Base-by-base conservation (phyloP, 1,139 yeast species). In the Debaryomycetaceae sp. region DNA sequence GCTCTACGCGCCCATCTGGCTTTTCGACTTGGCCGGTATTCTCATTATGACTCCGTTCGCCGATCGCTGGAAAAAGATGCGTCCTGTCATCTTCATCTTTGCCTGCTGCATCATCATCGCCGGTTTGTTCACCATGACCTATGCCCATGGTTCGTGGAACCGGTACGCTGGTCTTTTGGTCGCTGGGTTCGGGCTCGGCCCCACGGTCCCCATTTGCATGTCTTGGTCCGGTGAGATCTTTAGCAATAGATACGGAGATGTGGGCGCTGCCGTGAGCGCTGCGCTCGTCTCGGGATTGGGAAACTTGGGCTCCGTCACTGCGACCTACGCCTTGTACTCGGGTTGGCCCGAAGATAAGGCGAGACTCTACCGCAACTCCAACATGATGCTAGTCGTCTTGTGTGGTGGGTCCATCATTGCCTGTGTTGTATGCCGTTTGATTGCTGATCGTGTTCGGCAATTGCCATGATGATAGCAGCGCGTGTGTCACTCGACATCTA, bases 191-290 rank as follows among this genome's bases (percentile, higher is more conserved):
- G 95, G 95, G 0, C 64, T 83, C 26, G 95, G 95, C 10, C 92
- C 95, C 14, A 83, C 95, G 0, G 93, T 82, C 15, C 95, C 95
- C 20, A 82, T 80, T 28, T 70, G 80, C 47, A 83, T 83, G 95
- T 73, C 94, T 1, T 75, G 85, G 82, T 59, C 87, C 1, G 77
- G 90, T 0, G 90, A 81, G 44, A 78, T 82, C 27, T 80, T 82
- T 57, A 71, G 68, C 10, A 63, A 68, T 4, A 61, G 71, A 28
- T 79, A 85, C 43, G 93, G 93, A 25, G 93, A 82, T 46, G 77
- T 83, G 29, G 95, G 95, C 4, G 64, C 77, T 32, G 95, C 95
- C 3, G 86, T 79, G 13, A 70, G 86, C 29, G 71, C 86, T 7
- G 95, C 95, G 0, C 53, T 83, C 26, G 90, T 83, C 7, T 75